Evolutionary conservation across 768 basidiomycete genomes (phyloP).

Genomic region (Arthromyces matolae): DNA sequence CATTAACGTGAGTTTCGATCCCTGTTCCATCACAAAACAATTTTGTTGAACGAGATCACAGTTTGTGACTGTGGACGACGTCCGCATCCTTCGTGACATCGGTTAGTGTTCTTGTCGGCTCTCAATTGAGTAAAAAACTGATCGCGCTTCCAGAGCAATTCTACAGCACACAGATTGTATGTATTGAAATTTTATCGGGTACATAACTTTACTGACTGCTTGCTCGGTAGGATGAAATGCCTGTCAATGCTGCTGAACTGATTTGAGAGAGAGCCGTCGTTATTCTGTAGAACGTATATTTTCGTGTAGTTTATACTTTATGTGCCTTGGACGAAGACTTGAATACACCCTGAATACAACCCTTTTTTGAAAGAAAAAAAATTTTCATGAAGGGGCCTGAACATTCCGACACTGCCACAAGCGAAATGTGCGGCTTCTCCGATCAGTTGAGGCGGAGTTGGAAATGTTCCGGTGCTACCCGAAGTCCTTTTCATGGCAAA

Average conservation of each 20-base stretch:
- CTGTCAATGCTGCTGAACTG: constrained; percentile 94
- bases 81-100: constrained; percentile 94
- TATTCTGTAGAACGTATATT: constrained; percentile 15
- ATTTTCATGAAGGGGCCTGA: neutral
- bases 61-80: constrained; percentile 95
- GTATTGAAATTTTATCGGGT: constrained; percentile 20
- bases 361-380: neutral
- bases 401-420: constrained; percentile 3
- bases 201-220: constrained; percentile 18
- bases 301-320: constrained; percentile 17
- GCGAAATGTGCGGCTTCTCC: constrained; percentile 13
- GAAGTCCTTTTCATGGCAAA: constrained; percentile 44
- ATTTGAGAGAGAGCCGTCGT: constrained; percentile 49
- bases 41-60: constrained; percentile 28
- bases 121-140: constrained; percentile 13
- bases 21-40: constrained; percentile 1
- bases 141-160: constrained; percentile 69
- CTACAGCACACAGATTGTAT: constrained; percentile 91
- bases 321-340: neutral
- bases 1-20: constrained; percentile 73
- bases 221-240: constrained; percentile 87
- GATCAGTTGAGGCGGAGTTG: constrained; percentile 38
- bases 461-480: constrained; percentile 45
- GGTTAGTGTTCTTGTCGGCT: constrained; percentile 40
- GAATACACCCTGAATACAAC: neutral